These are phyloP conservation scores for Galeopsis tetrahit DNA, from an alignment of 257 asterid genomes.

Conservation along the genomic window DNA sequence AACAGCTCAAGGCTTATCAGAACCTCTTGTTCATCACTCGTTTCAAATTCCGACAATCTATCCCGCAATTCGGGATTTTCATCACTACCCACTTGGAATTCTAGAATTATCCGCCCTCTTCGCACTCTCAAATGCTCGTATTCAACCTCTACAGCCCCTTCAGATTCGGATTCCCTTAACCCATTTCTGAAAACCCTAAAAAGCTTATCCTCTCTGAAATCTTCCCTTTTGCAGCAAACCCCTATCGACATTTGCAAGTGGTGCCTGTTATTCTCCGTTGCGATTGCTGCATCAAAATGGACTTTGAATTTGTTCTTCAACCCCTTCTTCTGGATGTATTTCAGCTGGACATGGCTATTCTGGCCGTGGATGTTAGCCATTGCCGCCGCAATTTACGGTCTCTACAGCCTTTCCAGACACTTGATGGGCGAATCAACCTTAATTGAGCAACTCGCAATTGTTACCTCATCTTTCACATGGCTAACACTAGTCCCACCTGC, in stretches of 20 bases:
- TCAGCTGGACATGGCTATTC: constrained; percentile 91
- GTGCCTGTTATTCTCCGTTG: constrained; percentile 56
- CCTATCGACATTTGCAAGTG: constrained; percentile 68
- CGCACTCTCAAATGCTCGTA: constrained; percentile 45
- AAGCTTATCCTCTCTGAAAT: constrained; percentile 52
- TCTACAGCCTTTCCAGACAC: constrained; percentile 61
- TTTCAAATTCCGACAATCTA: not conserved
- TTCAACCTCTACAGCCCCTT: constrained; percentile 40
- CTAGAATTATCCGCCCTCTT: constrained; percentile 32
- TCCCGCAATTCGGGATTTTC: constrained; percentile 17
- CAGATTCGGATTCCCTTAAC: constrained; percentile 35
- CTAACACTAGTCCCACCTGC: constrained; percentile 92
- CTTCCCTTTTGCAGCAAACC: constrained; percentile 53
- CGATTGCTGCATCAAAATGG: constrained; percentile 72
- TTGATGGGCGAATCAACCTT: constrained; percentile 60
- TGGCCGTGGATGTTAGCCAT: constrained; percentile 92
- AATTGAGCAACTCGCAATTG: constrained; percentile 67
- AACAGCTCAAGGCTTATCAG: constrained; percentile 24
- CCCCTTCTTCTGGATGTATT: constrained; percentile 95
- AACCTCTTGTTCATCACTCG: constrained; percentile 25
- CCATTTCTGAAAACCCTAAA: constrained; percentile 34
- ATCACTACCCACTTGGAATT: constrained; percentile 20
- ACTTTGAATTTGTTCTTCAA: constrained; percentile 45
- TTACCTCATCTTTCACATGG: constrained; percentile 90
- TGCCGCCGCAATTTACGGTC: constrained; percentile 57